Evolutionary conservation across 306 rosid species (phyloP), one percentile per base, ranked within the genome.

Genomic region (Delonix regia): DNA sequence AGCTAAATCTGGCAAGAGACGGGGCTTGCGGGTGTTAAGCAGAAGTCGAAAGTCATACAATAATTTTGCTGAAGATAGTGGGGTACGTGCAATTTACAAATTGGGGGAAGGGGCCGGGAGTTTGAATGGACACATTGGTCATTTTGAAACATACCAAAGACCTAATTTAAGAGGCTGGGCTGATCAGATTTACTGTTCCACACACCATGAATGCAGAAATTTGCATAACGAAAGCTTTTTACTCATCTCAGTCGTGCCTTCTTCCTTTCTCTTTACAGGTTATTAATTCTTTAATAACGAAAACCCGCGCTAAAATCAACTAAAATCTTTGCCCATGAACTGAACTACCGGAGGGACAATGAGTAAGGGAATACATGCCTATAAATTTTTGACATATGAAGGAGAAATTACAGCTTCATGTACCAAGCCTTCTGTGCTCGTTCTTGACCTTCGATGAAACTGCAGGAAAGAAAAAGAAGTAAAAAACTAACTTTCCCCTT

Each of bases 401-500:
- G 57, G 48, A 42, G 60, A 80, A 41, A 65, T 53, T 80, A 80
- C 78, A 80, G 51, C 74, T 80, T 73, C 57, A 47, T 45, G 73
- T 67, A 27, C 78, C 78, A 51, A 62, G 59, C 25, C 70, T 80
- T 63, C 39, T 39, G 39, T 64, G 74, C 83, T 62, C 30, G 73
- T 39, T 28, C 73, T 51, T 39, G 47, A 63, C 69, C 56, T 71
- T 62, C 83, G 64, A 52, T 64, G 74, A 64, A 73, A 66, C 74
- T 53, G 48, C 67, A 65, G 45, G 64, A 28, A 33, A 70, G 28
- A 49, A 47, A 36, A 61, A 47, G 27, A 63, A 69, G 21, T 6
- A 28, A 33, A 49, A 22, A 55, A 49, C 73, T 51, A 72, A 38
- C 45, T 36, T 27, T 19, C 63, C 66, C 67, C 56, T 25, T 61